These are phyloP conservation scores for Thalassiosira mediterranea DNA, from an alignment of 352 stramenopile genomes.

Conservation along the genomic window DNA sequence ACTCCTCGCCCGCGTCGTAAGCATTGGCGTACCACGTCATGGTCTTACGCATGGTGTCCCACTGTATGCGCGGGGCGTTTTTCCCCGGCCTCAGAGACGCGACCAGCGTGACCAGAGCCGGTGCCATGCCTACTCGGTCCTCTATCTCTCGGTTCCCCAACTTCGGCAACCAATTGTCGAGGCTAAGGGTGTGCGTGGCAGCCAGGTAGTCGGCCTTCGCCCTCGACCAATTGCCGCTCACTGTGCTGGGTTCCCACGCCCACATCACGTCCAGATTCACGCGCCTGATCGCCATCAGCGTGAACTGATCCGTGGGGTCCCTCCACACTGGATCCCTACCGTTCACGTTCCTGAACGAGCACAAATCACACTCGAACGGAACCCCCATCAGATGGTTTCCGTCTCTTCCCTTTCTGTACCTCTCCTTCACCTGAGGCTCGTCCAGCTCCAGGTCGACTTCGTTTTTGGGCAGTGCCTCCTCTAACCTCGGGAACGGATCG, in stretches of 20 bases:
- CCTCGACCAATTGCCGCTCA: conserved; percentile 12
- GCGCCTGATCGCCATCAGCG: conserved; percentile 26
- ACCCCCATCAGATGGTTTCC: conserved; percentile 43
- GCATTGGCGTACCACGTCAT: conserved; percentile 23
- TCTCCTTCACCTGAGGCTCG: conserved; percentile 5
- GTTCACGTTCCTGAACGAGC: conserved; percentile 30
- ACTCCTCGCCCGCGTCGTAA: neutral
- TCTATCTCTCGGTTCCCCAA: conserved; percentile 7
- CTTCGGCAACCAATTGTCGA: conserved; percentile 5
- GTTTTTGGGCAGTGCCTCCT: neutral
- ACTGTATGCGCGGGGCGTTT: conserved; percentile 11
- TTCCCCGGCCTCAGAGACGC: conserved; percentile 9
- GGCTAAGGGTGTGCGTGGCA: neutral
- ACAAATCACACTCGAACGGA: conserved; percentile 47
- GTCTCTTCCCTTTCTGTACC: neutral
- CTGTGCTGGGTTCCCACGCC: conserved; percentile 36
- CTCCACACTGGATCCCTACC: conserved; percentile 7
- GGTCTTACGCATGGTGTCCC: conserved; percentile 34
- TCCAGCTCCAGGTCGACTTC: neutral
- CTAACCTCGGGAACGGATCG: conserved; percentile 23
- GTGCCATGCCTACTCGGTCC: conserved; percentile 25
- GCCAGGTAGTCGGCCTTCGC: neutral
- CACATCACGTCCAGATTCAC: conserved; percentile 54
- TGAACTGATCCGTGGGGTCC: conserved; percentile 10
- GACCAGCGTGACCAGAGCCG: neutral